Base-by-base conservation (phyloP, 352 stramenopile species). In the Blastocystis sp. region DNA sequence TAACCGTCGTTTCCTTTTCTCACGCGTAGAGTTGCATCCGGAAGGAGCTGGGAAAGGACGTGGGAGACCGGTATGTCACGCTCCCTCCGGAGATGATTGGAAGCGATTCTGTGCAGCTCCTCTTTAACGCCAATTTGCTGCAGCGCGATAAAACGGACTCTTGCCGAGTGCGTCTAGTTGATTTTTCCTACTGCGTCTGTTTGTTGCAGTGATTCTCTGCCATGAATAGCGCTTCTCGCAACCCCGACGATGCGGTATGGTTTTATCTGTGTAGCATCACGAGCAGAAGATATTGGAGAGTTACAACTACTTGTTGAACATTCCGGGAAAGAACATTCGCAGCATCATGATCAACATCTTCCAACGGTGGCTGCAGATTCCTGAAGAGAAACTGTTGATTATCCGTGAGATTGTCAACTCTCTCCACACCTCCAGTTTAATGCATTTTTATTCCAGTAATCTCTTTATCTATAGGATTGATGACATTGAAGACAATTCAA, bases 401-500 rank as follows among this genome's bases (percentile, higher is more conserved):
- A 93, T 93, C 0, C 65, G 61, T 34, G 91, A 92, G 28, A 90
- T 91, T 38, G 91, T 95, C 21, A 90, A 92, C 28, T 89, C 88
- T 69, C 96, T 97, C 89, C 96, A 97, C 91, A 92, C 66, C 97
- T 98, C 89, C 92, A 98, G 66, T 94, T 94, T 70, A 93, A 96
- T 91, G 92, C 98, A 62, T 95, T 98, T 91, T 97, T 98, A 90
- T 94, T 94, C 62, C 96, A 92, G 88, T 91, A 98, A 2, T 90
- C 48, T 98, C 90, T 94, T 98, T 70, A 56, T 4, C 38, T 76
- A 4, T 76, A 76, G 66, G 66, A 76, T 76, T 11, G 96, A 98
- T 90, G 96, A 98, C 89, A 98, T 98, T 90, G 96, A 98, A 90
- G 96, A 98, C 90, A 96, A 96, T 90, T 97, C 94, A 61, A 96